These are phyloP conservation scores for Monocercomonoides exilis DNA, from an alignment of 78 protist species.

Conservation along the genomic window DNA sequence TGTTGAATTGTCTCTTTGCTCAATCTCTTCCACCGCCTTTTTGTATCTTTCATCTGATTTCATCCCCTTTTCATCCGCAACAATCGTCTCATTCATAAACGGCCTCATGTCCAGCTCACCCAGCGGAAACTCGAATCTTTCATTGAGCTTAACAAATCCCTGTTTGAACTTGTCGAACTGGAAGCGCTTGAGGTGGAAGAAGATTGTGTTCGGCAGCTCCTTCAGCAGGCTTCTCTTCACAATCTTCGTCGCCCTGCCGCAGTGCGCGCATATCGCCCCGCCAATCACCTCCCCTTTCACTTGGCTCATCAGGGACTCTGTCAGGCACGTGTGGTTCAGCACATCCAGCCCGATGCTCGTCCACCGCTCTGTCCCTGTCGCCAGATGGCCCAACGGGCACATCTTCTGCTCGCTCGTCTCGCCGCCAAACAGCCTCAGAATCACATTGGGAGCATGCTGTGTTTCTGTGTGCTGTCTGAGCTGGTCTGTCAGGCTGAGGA, in stretches of 20 bases:
- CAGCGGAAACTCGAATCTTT: background rate
- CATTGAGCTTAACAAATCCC: background rate
- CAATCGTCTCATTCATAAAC: too few species aligned
- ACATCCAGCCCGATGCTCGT: background rate
- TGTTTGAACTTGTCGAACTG: too few species aligned
- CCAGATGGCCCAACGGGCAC: background rate
- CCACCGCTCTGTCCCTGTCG: background rate
- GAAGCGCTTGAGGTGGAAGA: conserved; percentile 3
- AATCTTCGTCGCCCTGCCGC: background rate
- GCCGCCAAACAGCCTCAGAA: background rate
- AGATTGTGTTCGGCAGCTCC: conserved; percentile 1
- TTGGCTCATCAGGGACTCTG: background rate
- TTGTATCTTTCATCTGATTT: too few species aligned
- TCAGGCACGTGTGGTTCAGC: background rate
- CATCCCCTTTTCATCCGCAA: too few species aligned
- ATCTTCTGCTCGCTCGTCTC: background rate
- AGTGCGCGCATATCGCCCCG: background rate
- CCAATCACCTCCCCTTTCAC: background rate
- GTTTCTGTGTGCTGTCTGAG: background rate
- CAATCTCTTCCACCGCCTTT: too few species aligned
- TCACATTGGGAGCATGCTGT: background rate
- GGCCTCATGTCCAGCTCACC: background rate
- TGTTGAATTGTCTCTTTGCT: too few species aligned
- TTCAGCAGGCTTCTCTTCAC: background rate
- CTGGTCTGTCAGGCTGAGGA: background rate